phyloP scores from a whole-genome alignment of 768 basidiomycete genomes.

The Clavulina sp. region DNA sequence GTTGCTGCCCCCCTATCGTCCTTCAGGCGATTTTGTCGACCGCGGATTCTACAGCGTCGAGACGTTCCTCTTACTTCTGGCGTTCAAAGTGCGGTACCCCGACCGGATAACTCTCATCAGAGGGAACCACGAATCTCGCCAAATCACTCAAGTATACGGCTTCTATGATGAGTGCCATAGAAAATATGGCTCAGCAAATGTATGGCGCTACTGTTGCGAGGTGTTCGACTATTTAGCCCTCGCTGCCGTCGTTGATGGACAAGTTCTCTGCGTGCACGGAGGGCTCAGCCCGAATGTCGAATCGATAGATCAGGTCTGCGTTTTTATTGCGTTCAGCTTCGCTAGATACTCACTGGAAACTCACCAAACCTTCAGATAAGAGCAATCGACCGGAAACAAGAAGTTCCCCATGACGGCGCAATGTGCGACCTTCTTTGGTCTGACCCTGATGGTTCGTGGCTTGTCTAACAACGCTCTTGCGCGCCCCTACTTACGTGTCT shows the following conservation, averaged over 20 bases:
- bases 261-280: constrained; percentile 95
- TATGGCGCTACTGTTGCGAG: constrained; percentile 97
- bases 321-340: neutral
- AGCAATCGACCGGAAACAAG: constrained; percentile 86
- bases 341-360: neutral
- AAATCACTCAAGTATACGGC: constrained; percentile 92
- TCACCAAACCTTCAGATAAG: constrained; percentile 44
- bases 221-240: constrained; percentile 95
- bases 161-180: constrained; percentile 94
- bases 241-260: constrained; percentile 90
- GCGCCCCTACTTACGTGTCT: neutral
- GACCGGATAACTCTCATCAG: constrained; percentile 93
- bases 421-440: constrained; percentile 99
- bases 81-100: constrained; percentile 92
- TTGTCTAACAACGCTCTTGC: neutral
- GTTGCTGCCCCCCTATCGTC: neutral
- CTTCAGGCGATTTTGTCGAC: constrained; percentile 95
- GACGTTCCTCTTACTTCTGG: constrained; percentile 85
- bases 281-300: constrained; percentile 82
- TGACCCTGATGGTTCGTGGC: constrained; percentile 75
- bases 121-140: constrained; percentile 94
- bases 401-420: constrained; percentile 94
- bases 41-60: constrained; percentile 95
- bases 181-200: constrained; percentile 85
- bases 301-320: constrained; percentile 69